Base-by-base conservation (phyloP, 2,329 filamentous ascomycete genomes). In the Botrytis squamosa region DNA sequence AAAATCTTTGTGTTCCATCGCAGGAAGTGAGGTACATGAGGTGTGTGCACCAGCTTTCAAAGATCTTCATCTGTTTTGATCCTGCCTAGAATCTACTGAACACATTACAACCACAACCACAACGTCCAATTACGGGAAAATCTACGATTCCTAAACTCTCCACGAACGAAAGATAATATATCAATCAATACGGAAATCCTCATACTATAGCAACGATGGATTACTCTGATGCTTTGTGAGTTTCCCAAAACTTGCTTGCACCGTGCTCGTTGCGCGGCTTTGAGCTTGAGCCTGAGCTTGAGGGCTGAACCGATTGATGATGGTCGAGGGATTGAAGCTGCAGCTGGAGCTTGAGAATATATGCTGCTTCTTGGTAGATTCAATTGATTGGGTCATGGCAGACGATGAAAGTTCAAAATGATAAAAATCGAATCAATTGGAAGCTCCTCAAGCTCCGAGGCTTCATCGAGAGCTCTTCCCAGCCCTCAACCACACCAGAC, bases 161-260 rank as follows among this genome's bases (percentile, higher is more conserved):
- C 20, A 57, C 49, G 36, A 68, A 57, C 49, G 36, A 57, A 57
- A 57, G 36, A 42, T 33, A 57, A 25, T 7, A 33, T 25, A 42
- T n/a, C 14, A n/a, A 42, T n/a, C 14, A n/a, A 57, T 40, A 68
- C 49, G 36, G 7, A 29, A 6, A n/a, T 42, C 7, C 29, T 25
- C 29, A 42, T 25, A 57, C 4, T 22, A 42, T 25, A 42, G 66
- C 49, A 57, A 67, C 38, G 40, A 97, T 97, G 94, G 94, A 97
- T 84, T 93, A 94, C 86, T 95, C 93, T 76, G 94, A 97, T 85
- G 91, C 91, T 83, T 97, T 97, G 94, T 97, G 88, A 85, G 93
- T 88, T 76, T 67, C 38, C 66, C 66, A 69, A 52, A 57, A 42
- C 63, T 71, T 71, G 60, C 67, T 29, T 66, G 60, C 33, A 29